These are phyloP conservation scores for Aspergillus bombycis DNA, from an alignment of 2,329 filamentous ascomycete species.

Conservation along the genomic window DNA sequence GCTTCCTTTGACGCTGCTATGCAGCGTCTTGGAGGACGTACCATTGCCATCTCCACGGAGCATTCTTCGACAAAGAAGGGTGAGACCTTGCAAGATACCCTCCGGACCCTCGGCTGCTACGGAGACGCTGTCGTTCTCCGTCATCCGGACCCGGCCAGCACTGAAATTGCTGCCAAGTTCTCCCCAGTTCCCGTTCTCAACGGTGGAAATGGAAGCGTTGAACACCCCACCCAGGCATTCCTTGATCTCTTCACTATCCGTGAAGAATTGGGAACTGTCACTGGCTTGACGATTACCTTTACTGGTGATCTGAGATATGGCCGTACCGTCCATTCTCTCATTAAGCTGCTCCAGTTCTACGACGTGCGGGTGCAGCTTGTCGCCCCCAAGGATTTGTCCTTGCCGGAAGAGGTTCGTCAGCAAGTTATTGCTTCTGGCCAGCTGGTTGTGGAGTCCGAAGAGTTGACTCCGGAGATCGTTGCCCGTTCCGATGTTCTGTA, in stretches of 20 bases:
- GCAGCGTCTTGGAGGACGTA: constrained; percentile 93
- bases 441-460: constrained; percentile 73
- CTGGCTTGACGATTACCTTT: constrained; percentile 94
- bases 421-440: constrained; percentile 74
- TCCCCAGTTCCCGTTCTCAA: constrained; percentile 94
- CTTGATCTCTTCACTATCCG: constrained; percentile 97
- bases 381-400: constrained; percentile 73
- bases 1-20: constrained; percentile 97
- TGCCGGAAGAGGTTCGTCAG: constrained; percentile 75
- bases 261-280: constrained; percentile 93
- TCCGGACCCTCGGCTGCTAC: constrained; percentile 92
- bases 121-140: constrained; percentile 94
- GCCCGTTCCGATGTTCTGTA: constrained; percentile 89
- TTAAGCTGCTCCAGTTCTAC: constrained; percentile 94
- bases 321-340: constrained; percentile 90
- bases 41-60: constrained; percentile 77
- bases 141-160: constrained; percentile 81
- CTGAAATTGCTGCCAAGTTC: constrained; percentile 81
- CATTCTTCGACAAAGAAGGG: constrained; percentile 93
- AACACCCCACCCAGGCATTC: constrained; percentile 97
- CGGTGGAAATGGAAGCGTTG: constrained; percentile 90
- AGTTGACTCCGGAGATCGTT: constrained; percentile 84
- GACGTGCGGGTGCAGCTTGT: constrained; percentile 93
- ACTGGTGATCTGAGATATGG: constrained; percentile 91
- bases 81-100: constrained; percentile 88